Evolutionary conservation across 345 rosid species (phyloP), one percentile per base, ranked within the genome.

Genomic region (Melastoma malabathricum): DNA sequence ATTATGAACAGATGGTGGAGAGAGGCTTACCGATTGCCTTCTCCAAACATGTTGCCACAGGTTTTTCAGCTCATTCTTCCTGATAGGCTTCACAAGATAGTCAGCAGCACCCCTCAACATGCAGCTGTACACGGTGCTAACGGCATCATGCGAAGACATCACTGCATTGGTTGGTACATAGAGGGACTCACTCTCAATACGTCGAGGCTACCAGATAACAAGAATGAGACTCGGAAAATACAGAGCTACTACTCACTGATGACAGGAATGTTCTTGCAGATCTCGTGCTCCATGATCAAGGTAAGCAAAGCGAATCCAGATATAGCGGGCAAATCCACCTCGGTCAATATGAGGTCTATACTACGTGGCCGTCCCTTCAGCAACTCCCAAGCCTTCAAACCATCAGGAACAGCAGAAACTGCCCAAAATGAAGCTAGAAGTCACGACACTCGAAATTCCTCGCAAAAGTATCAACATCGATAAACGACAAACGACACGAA

Each of bases 21-120:
- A 8, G 2, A 34, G 48, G 68, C 95, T 60, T 86, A 90, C 98
- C 20, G 72, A 50, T 75, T 75, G 85, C 76, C 93, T 84, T 73
- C 97, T 84, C 98, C 97, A 92, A 27, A 82, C 90, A 72, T 92
- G 97, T 75, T 84, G 98, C 98, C 98, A 92, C 55, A 92, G 74
- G 68, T 82, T 87, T 59, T 81, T 87, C 51, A 92, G 59, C 72
- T 92, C 98, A 52, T 92, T 92, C 68, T 78, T 87, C 72, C 98
- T 77, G 53, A 92, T 62, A 14, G 98, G 98, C 73, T 92, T 92
- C 15, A 92, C 90, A 51, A 92, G 94, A 72, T 84, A 92, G 62
- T 92, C 96, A 18, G 85, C 85, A 31, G 97, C 88, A 60, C 97
- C 98, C 66, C 76, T 82, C 80, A 82, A 59, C 95, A 92, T 84